These are phyloP conservation scores for Penicillium herquei DNA, from an alignment of 495 filamentous ascomycete species.

Conservation along the genomic window DNA sequence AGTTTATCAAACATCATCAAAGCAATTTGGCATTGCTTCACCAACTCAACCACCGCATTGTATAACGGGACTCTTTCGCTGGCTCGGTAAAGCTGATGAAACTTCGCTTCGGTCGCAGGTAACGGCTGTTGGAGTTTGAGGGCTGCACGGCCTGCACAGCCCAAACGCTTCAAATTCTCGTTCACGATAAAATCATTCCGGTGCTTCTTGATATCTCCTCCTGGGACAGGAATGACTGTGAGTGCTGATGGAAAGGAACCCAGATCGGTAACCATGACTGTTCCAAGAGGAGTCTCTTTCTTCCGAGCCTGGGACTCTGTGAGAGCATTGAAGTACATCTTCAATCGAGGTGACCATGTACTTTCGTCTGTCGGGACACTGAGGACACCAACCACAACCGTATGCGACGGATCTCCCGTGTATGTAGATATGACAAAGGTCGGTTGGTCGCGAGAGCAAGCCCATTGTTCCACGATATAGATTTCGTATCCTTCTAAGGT, in stretches of 20 bases:
- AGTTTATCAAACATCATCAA: slow-evolving; percentile 86
- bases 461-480: slow-evolving; percentile 98
- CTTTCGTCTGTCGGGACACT: slow-evolving; percentile 79
- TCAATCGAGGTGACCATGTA: slow-evolving; percentile 74
- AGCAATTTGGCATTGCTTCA: slow-evolving; percentile 89
- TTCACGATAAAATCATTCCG: slow-evolving; percentile 89
- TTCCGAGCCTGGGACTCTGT: slow-evolving; percentile 76
- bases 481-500: slow-evolving; percentile 82
- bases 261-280: slow-evolving; percentile 90
- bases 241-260: slow-evolving; percentile 84
- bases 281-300: slow-evolving; percentile 80
- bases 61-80: slow-evolving; percentile 76
- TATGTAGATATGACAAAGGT: slow-evolving; percentile 93
- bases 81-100: slow-evolving; percentile 83
- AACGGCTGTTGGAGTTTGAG: slow-evolving; percentile 74
- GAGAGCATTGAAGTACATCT: slow-evolving; percentile 83
- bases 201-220: slow-evolving; percentile 79
- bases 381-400: slow-evolving; percentile 74
- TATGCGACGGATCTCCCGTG: slow-evolving; percentile 81
- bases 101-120: slow-evolving; percentile 83
- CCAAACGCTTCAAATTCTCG: slow-evolving; percentile 87
- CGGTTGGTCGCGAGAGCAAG: slow-evolving; percentile 83
- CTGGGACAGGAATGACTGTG: slow-evolving; percentile 84
- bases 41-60: slow-evolving; percentile 78
- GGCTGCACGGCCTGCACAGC: slow-evolving; percentile 86